Base-by-base conservation (phyloP, 768 basidiomycete genomes). In the Hypsizygus marmoreus region DNA sequence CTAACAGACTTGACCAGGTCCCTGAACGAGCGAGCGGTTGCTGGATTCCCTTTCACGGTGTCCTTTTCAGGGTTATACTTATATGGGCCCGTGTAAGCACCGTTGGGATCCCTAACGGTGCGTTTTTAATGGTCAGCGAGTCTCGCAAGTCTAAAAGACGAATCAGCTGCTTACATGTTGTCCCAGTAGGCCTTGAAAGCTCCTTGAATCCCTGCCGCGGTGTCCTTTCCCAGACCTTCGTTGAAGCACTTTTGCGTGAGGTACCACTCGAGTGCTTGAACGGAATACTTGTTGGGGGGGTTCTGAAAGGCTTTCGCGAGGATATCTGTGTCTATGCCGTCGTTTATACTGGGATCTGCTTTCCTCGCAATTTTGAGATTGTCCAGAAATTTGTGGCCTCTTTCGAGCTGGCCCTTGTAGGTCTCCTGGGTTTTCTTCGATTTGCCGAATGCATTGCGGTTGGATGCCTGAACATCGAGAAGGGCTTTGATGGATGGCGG, bases 131-230 rank as follows among this genome's bases (percentile, higher is more conserved):
- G n/a, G n/a, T n/a, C n/a, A n/a, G n/a, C n/a, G n/a, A n/a, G n/a
- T n/a, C n/a, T n/a, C n/a, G n/a, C n/a, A n/a, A n/a, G n/a, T n/a
- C n/a, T n/a, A 3, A 40, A 33, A 16, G 4, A 24, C 5, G n/a
- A 41, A 35, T 4, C 23, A 9, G n/a, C 17, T 0, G 58, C 65
- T 32, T 20, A 67, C 63, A 61, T 52, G 19, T 55, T 47, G 42
- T 66, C 63, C 64, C 64, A 68, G 16, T 53, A 49, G 12, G 55
- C 37, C 14, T 55, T 56, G 32, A 61, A 65, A 6, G 63, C 66
- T 6, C 54, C 53, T 19, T 63, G 57, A 31, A 65, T 63, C 3
- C 56, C 50, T 8, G 49, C 47, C 13, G 58, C 59, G 0, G 63
- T 66, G 17, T 40, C 42, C 16, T 40, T 28, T 3, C 51, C 50